These are phyloP conservation scores for Macrocybe gigantea DNA, from an alignment of 768 basidiomycete species.

Conservation along the genomic window DNA sequence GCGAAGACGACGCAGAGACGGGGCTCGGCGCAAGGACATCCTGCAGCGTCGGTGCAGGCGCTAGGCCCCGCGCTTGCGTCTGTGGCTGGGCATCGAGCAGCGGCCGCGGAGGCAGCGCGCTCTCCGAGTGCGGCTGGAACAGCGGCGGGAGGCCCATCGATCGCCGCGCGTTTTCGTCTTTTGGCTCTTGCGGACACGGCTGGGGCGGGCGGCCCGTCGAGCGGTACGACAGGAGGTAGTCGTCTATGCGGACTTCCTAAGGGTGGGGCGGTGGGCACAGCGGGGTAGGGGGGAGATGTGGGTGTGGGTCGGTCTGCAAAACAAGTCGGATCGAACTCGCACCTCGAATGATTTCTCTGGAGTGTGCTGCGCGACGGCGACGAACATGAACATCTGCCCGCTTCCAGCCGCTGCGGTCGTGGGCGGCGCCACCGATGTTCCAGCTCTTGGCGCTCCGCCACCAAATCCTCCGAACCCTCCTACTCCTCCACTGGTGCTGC, in stretches of 20 bases:
- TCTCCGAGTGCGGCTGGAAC: constrained; percentile 35
- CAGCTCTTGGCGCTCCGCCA: no score
- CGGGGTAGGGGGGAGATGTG: no score
- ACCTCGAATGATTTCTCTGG: no score
- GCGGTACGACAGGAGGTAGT: constrained; percentile 46
- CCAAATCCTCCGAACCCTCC: no score
- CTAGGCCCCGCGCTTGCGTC: constrained; percentile 29
- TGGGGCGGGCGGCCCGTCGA: constrained; percentile 40
- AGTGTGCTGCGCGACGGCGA: no score
- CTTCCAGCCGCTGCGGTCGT: no score
- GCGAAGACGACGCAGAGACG: not conserved
- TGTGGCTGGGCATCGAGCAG: constrained; percentile 20
- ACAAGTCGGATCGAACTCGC: no score
- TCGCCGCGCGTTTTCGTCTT: constrained; percentile 34
- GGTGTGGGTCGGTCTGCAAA: no score
- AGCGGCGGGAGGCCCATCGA: constrained; percentile 43
- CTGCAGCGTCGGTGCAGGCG: constrained; percentile 27
- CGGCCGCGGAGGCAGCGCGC: constrained; percentile 10
- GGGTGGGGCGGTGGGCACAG: no score
- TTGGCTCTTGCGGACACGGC: constrained; percentile 43
- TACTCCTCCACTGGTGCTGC: no score
- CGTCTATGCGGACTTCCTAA: constrained; percentile 50
- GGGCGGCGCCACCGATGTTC: no score
- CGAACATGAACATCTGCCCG: no score
- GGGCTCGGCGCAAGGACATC: constrained; percentile 36